phyloP scores from a whole-genome alignment of 2,329 filamentous ascomycete genomes.

The Rhynchosporium agropyri region DNA sequence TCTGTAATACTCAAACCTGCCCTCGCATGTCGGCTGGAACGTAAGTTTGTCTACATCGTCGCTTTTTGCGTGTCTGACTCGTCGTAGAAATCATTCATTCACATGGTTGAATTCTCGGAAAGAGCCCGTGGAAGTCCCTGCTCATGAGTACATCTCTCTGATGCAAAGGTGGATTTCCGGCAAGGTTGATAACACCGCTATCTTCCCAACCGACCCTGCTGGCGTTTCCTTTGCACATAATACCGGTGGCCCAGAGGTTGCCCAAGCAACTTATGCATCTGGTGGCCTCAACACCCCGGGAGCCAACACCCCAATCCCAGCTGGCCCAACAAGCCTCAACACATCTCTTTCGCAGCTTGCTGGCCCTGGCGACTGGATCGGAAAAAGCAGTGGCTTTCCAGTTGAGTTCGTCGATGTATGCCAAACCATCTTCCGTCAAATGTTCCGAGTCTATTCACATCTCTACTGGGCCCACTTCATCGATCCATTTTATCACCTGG shows the following conservation, averaged over 20 bases:
- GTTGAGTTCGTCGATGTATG: conserved; percentile 87
- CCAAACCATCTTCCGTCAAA: conserved; percentile 93
- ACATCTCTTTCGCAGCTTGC: conserved; percentile 63
- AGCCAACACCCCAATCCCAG: conserved; percentile 44
- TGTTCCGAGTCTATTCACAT: conserved; percentile 98
- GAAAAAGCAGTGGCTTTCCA: conserved; percentile 91
- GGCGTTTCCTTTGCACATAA: conserved; percentile 68
- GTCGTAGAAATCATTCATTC: conserved; percentile 79
- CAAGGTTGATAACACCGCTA: conserved; percentile 86
- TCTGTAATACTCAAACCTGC: conserved; percentile 83
- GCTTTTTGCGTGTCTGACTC: conserved; percentile 18
- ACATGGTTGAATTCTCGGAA: conserved; percentile 91
- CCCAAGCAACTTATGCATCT: conserved; percentile 56
- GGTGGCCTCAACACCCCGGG: conserved; percentile 52
- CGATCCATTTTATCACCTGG: conserved; percentile 81
- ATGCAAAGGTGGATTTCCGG: conserved; percentile 97
- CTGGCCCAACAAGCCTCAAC: conserved; percentile 48
- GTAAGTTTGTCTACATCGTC: conserved; percentile 58
- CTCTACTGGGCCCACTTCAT: conserved; percentile 96
- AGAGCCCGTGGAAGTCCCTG: conserved; percentile 88
- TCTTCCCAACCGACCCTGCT: conserved; percentile 86
- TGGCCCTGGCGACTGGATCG: conserved; percentile 74
- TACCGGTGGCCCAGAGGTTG: conserved; percentile 61
- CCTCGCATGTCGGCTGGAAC: conserved; percentile 92
- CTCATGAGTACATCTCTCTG: conserved; percentile 89